Base-by-base conservation (phyloP, 1,284 basidiomycete genomes). In the Ustilago curta region DNA sequence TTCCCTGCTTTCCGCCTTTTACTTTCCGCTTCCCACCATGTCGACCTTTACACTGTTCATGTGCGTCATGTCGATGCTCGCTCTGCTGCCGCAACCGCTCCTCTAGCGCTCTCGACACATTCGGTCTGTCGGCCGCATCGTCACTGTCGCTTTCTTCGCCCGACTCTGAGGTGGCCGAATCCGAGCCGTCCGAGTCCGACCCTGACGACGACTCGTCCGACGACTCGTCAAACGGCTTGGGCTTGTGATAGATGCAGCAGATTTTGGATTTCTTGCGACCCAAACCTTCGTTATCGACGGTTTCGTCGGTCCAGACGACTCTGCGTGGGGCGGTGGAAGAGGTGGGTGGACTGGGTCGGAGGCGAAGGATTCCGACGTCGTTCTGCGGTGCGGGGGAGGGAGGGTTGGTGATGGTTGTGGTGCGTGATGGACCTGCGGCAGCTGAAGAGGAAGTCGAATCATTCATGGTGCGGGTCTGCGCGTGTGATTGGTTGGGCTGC, bases 191-290 rank as follows among this genome's bases (percentile, higher is more conserved):
- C 9, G 35, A 43, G 42, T 9, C 8, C 6, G 57, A 49, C 1
- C 56, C 43, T 4, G 63, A 69, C 8, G 58, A 61, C 1, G 61
- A 62, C 19, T 77, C 77, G 39, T 73, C 72, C 1, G 72, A 76
- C 9, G 70, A 76, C 58, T 84, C 82, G 57, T 80, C 82, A 50
- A 82, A 83, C 0, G 82, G 72, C 21, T 78, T 69, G 4, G 78
- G 80, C 43, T 83, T 84, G 55, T 83, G 82, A 52, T 79, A 84
- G 57, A 84, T 84, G 61, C 82, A 84, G 54, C 82, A 84, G 50
- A 84, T 81, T 49, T 84, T 84, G 54, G 75, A 78, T 31, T 76
- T 83, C 35, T 84, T 84, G 31, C 72, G 67, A 0, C 80, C 80
- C 37, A 82, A 43, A 1, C 64, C 62, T 58, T 84, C 82, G 58